These are phyloP conservation scores for Hippophae gyantsensis DNA, from an alignment of 306 rosid genomes.

Conservation along the genomic window DNA sequence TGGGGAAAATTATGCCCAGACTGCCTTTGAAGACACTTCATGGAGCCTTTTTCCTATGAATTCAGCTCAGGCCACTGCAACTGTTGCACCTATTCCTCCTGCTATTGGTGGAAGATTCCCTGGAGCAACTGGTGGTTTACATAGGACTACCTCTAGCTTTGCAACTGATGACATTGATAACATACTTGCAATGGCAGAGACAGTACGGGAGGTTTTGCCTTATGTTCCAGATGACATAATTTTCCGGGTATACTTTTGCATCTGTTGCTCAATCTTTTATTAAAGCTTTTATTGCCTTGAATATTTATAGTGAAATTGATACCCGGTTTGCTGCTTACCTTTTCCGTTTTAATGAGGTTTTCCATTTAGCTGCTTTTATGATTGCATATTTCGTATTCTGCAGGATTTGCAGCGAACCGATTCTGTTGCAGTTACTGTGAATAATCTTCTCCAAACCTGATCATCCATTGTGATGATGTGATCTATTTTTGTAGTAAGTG, in stretches of 20 bases:
- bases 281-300: neutral
- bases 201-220: conserved; percentile 92
- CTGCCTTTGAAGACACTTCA: conserved; percentile 65
- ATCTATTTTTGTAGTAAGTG: neutral
- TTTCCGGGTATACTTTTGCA: conserved; percentile 56
- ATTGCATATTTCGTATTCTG: conserved; percentile 6
- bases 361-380: conserved; percentile 1
- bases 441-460: conserved; percentile 97
- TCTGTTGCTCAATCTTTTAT: too few relatives aligned
- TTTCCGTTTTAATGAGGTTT: neutral
- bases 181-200: conserved; percentile 95
- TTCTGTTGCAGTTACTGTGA: conserved; percentile 82
- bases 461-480: conserved; percentile 15
- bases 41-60: conserved; percentile 92
- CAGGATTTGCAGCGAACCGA: conserved; percentile 95
- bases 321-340: too few relatives aligned
- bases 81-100: conserved; percentile 44
- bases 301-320: too few relatives aligned
- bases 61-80: conserved; percentile 58
- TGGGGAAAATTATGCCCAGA: conserved; percentile 90
- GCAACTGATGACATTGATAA: conserved; percentile 59
- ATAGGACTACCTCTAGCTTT: conserved; percentile 35
- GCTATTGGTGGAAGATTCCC: conserved; percentile 39
- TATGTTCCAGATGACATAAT: conserved; percentile 80
- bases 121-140: conserved; percentile 46